A percentile compares a stretch with the other conserved stretches of the same genome.
Evolutionary conservation across 1,284 basidiomycete species (phyloP).

Genomic region (Xanthoconium separans): DNA sequence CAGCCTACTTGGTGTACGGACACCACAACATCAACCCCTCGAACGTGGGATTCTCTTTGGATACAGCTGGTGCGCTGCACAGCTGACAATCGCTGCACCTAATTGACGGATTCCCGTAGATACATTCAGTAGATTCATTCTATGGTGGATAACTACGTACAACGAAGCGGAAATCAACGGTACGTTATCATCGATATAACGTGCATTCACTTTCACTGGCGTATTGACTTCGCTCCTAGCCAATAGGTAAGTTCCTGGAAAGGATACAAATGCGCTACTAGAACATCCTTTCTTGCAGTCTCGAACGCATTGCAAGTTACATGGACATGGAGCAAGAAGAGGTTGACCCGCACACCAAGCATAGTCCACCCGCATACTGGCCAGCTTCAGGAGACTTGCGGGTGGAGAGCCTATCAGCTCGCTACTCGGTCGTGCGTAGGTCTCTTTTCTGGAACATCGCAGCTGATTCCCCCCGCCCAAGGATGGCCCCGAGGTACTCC

Average conservation of each 20-base stretch:
- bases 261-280: neutral
- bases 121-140: neutral
- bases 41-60: constrained; percentile 49
- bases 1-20: constrained; percentile 43
- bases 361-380: constrained; percentile 76
- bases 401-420: constrained; percentile 59
- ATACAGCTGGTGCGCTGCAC: constrained; percentile 46
- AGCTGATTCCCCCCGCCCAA: neutral
- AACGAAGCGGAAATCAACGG: constrained; percentile 11
- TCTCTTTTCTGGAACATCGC: neutral
- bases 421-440: constrained; percentile 45
- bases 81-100: constrained; percentile 26
- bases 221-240: constrained; percentile 1
- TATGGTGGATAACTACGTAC: constrained; percentile 10
- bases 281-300: constrained; percentile 33
- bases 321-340: constrained; percentile 68
- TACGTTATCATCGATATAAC: neutral
- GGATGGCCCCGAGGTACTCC: constrained; percentile 10
- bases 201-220: neutral
- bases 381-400: constrained; percentile 67
- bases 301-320: constrained; percentile 77
- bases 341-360: constrained; percentile 44
- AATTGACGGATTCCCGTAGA: constrained; percentile 1
- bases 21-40: constrained; percentile 38
- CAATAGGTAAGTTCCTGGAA: constrained; percentile 10